Evolutionary conservation across 2,329 filamentous ascomycete species (phyloP).

Genomic region (Beauveria caledonica): DNA sequence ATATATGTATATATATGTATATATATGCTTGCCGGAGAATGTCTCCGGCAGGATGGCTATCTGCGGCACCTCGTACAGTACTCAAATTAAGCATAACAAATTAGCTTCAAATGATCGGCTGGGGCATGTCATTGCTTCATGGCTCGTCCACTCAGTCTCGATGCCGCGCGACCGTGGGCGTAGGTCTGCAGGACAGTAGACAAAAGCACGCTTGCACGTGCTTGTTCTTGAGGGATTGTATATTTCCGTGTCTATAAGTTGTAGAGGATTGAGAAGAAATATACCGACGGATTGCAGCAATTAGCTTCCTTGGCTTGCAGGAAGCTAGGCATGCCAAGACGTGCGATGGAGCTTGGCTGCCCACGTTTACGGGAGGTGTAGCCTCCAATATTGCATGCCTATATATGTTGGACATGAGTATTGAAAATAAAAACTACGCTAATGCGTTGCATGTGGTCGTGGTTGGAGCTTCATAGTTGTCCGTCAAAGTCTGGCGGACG

Average conservation of each 20-base stretch:
- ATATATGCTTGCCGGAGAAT: not conserved
- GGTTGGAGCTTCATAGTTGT: no score
- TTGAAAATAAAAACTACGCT: no score
- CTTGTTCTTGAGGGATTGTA: not conserved
- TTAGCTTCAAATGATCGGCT: not conserved
- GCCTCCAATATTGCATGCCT: no score
- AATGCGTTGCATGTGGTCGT: no score
- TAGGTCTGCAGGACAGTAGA: not conserved
- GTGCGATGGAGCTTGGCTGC: not conserved
- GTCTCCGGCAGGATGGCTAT: not conserved
- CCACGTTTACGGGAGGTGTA: not conserved
- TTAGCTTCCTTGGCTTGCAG: constrained; percentile 5
- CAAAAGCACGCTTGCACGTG: not conserved
- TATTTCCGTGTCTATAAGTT: not conserved
- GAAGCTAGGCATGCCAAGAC: not conserved
- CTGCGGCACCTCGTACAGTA: not conserved
- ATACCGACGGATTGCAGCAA: not conserved
- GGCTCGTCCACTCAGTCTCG: not conserved
- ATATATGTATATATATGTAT: not conserved
- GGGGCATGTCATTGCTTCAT: not conserved
- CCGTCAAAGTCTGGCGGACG: no score
- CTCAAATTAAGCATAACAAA: not conserved
- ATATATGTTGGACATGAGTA: no score
- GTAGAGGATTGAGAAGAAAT: not conserved
- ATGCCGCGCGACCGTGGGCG: constrained; percentile 8